Percentiles rank a stretch among this genome's conserved stretches.
Evolutionary conservation across 352 stramenopile genomes (phyloP).

Genomic region (Globisporangium cystogenes): DNA sequence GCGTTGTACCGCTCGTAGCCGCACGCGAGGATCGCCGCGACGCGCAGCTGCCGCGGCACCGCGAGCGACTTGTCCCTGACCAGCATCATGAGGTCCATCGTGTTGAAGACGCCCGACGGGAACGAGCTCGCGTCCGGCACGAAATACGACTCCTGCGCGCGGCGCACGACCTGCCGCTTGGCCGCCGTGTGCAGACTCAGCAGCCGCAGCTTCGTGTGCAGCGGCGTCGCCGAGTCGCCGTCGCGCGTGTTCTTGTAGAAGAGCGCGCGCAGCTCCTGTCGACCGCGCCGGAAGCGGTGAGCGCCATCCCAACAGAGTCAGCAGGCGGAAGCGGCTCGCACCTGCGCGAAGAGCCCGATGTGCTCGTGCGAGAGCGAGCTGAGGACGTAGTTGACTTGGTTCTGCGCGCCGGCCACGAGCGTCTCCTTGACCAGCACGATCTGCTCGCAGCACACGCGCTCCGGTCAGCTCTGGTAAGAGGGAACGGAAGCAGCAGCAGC

Average conservation of each 20-base stretch:
- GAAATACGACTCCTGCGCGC: slow-evolving; percentile 60
- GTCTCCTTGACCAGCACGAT: slow-evolving; percentile 79
- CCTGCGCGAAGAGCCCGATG: slow-evolving; percentile 67
- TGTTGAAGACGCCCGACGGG: slow-evolving; percentile 67
- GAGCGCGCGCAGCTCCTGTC: slow-evolving; percentile 60
- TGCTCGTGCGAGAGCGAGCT: slow-evolving; percentile 73
- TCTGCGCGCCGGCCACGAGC: slow-evolving; percentile 61
- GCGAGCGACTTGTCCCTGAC: slow-evolving; percentile 61
- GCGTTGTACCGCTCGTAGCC: slow-evolving; percentile 70
- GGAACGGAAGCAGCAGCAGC: no score
- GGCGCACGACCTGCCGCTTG: slow-evolving; percentile 58
- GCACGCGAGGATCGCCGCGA: slow-evolving; percentile 71
- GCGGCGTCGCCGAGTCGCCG: slow-evolving; percentile 32
- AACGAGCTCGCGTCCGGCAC: slow-evolving; percentile 43
- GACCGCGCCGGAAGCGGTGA: no score
- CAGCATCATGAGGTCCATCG: slow-evolving; percentile 82
- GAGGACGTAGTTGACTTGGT: slow-evolving; percentile 85
- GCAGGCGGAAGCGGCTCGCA: slow-evolving; percentile 10
- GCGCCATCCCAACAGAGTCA: no score
- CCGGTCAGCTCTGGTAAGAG: not conserved
- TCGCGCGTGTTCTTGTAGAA: slow-evolving; percentile 64
- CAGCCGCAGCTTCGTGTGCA: slow-evolving; percentile 73
- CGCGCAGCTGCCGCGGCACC: slow-evolving; percentile 51
- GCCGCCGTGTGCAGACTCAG: slow-evolving; percentile 67
- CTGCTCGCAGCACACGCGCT: slow-evolving; percentile 16